phyloP scores from a whole-genome alignment of 495 filamentous ascomycete genomes.

The Trichoderma reesei region DNA sequence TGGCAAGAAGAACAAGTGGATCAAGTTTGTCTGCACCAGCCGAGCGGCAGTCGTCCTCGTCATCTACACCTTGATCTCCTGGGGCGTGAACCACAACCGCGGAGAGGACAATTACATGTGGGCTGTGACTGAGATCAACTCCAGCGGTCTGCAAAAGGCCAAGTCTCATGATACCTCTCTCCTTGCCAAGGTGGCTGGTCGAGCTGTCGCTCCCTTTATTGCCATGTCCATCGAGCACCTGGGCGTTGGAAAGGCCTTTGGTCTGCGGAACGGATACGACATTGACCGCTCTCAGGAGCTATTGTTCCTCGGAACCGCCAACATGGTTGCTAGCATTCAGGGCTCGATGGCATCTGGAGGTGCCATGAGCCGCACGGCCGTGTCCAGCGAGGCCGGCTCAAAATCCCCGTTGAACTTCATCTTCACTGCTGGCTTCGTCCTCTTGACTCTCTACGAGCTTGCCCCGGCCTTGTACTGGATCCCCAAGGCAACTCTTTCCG shows the following conservation, averaged over 20 bases:
- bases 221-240: constrained; percentile 34
- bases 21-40: constrained; percentile 29
- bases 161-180: constrained; percentile 22
- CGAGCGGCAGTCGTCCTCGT: constrained; percentile 32
- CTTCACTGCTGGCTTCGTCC: constrained; percentile 32
- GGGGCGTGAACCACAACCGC: constrained; percentile 31
- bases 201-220: constrained; percentile 29
- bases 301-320: constrained; percentile 32
- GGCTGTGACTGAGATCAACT: constrained; percentile 30
- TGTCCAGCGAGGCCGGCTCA: constrained; percentile 30
- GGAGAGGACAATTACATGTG: constrained; percentile 22
- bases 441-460: constrained; percentile 34
- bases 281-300: constrained; percentile 36
- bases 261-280: constrained; percentile 29
- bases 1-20: constrained; percentile 27
- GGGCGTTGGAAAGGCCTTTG: constrained; percentile 34
- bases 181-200: constrained; percentile 24
- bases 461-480: constrained; percentile 37
- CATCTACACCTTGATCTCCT: constrained; percentile 34
- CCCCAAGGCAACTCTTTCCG: constrained; percentile 32
- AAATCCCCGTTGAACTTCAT: constrained; percentile 30
- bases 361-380: constrained; percentile 34
- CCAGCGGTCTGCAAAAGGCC: constrained; percentile 29
- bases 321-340: constrained; percentile 36
- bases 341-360: constrained; percentile 32